A percentile compares a stretch with the other conserved stretches of the same genome.
Evolutionary conservation across 1,284 basidiomycete species (phyloP).

Genomic region (Leccinum subspadiceum): DNA sequence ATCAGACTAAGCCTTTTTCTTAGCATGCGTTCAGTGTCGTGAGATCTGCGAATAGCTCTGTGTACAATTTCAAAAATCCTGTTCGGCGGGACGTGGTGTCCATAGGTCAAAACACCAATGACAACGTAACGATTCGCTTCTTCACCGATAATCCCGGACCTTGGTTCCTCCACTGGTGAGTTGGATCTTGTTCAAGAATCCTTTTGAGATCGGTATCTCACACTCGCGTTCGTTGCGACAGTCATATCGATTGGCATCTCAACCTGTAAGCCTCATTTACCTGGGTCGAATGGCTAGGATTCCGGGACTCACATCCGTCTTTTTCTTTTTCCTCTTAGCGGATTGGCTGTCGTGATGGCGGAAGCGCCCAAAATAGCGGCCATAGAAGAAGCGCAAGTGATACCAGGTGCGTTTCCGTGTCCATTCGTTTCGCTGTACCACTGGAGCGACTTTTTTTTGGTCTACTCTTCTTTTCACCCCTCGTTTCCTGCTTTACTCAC

Average conservation of each 20-base stretch:
- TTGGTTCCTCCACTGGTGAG: constrained; percentile 48
- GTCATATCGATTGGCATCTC: constrained; percentile 42
- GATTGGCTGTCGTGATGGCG: constrained; percentile 36
- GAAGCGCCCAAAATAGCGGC: constrained; percentile 21
- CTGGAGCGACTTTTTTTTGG: neutral
- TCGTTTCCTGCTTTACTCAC: neutral
- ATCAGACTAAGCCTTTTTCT: neutral
- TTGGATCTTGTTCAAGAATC: neutral
- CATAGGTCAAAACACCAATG: constrained; percentile 16
- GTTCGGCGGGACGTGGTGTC: constrained; percentile 30
- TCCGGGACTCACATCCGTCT: constrained; percentile 2
- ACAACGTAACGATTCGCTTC: constrained; percentile 46
- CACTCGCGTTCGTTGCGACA: constrained; percentile 8
- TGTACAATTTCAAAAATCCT: constrained; percentile 27
- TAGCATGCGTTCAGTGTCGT: constrained; percentile 30
- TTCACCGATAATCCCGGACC: constrained; percentile 46
- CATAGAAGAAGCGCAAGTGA: neutral
- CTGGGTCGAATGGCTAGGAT: neutral
- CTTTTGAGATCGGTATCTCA: neutral
- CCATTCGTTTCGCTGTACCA: neutral
- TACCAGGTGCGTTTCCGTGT: constrained; percentile 20
- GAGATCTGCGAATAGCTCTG: constrained; percentile 19
- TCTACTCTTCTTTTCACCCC: too few species aligned
- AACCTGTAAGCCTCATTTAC: constrained; percentile 27
- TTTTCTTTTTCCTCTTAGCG: constrained; percentile 19